These are phyloP conservation scores for Aspergillus latus DNA, from an alignment of 2,329 filamentous ascomycete species.

Conservation along the genomic window DNA sequence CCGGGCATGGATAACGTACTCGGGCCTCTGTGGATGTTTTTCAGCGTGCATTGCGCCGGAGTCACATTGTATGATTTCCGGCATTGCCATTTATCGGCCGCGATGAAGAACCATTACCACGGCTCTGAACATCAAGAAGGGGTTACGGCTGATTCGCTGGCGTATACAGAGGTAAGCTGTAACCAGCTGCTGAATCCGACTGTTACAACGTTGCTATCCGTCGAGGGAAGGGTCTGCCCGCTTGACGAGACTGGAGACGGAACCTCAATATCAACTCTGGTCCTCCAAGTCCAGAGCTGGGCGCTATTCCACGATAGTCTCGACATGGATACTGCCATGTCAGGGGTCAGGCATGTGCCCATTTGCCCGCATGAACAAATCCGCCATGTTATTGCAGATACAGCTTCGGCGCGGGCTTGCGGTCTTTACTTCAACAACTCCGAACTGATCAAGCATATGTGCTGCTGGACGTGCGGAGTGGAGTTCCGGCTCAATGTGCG, in stretches of 20 bases:
- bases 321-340: background rate
- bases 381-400: too few relatives aligned
- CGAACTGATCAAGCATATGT: too few relatives aligned
- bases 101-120: background rate
- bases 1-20: background rate
- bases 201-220: background rate
- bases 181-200: background rate
- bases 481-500: background rate
- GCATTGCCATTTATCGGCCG: background rate
- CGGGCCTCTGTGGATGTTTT: too few relatives aligned
- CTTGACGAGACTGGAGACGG: too few relatives aligned
- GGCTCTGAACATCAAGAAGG: background rate
- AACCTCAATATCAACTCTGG: background rate
- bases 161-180: background rate
- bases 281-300: slow-evolving; percentile 8
- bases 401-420: too few relatives aligned
- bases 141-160: background rate
- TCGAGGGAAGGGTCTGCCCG: slow-evolving; percentile 5
- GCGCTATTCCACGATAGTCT: background rate
- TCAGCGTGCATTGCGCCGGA: too few relatives aligned
- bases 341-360: background rate
- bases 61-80: too few relatives aligned
- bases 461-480: background rate
- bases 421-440: too few relatives aligned
- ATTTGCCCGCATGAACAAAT: background rate